These are phyloP conservation scores for Dactylellina drechsleri DNA, from an alignment of 2,329 filamentous ascomycete species.

Conservation along the genomic window DNA sequence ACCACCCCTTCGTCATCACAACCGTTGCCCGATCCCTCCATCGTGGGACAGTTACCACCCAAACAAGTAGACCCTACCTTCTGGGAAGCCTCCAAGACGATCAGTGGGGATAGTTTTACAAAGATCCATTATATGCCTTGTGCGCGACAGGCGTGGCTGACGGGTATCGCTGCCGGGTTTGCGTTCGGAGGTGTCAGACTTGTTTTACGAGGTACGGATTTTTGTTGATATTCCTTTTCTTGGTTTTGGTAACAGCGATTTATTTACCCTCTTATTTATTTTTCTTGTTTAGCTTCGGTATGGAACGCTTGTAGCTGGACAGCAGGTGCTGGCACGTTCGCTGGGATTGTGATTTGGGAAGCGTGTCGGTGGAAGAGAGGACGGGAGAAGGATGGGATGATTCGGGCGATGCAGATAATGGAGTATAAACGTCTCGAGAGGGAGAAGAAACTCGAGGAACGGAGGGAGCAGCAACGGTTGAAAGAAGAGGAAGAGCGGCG, in stretches of 20 bases:
- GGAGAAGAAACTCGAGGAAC: slow-evolving; percentile 65
- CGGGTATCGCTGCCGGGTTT: slow-evolving; percentile 83
- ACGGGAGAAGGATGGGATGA: slow-evolving; percentile 83
- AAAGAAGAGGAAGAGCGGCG: slow-evolving; percentile 60
- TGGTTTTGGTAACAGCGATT: background rate
- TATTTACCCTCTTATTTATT: slow-evolving; percentile 56
- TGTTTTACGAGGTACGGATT: slow-evolving; percentile 75
- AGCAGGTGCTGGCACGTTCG: slow-evolving; percentile 77
- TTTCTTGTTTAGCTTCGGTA: slow-evolving; percentile 66
- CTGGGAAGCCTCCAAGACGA: slow-evolving; percentile 39
- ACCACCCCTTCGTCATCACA: background rate
- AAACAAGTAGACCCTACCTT: slow-evolving; percentile 8
- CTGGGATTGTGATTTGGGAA: slow-evolving; percentile 79
- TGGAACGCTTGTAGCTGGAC: slow-evolving; percentile 83
- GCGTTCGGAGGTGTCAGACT: slow-evolving; percentile 78
- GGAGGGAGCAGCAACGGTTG: slow-evolving; percentile 59
- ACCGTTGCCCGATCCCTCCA: slow-evolving; percentile 48
- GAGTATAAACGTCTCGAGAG: slow-evolving; percentile 76
- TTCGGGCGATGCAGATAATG: slow-evolving; percentile 83
- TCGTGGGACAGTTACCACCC: slow-evolving; percentile 44
- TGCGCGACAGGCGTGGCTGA: slow-evolving; percentile 81
- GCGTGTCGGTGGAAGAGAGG: slow-evolving; percentile 80
- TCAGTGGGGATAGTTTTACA: slow-evolving; percentile 64
- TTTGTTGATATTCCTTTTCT: too few relatives aligned
- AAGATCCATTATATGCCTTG: slow-evolving; percentile 83